Evolutionary conservation across 805 yeast species (phyloP), one percentile per base, ranked within the genome.

Genomic region (Torulaspora quercuum): DNA sequence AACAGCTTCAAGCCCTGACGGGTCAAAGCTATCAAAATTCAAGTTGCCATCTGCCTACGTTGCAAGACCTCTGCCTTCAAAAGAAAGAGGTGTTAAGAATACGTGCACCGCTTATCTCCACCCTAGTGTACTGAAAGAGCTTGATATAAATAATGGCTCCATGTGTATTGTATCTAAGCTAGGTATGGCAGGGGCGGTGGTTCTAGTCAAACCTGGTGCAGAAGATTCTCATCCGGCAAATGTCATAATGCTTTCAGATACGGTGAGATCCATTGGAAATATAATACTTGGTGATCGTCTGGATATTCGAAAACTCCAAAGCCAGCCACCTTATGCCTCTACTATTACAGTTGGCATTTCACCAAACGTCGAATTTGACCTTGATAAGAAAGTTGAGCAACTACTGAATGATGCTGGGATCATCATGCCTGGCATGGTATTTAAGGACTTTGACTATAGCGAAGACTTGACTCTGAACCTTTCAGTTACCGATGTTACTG

Each of bases 321-420:
- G 57, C 2, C 82, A 76, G 39, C 86, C 88, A 3, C 59, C 57
- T 3, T 66, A 61, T 39, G 74, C 75, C 0, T 45, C 57, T 2
- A 48, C 41, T 22, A 61, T 75, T 1, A 46, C 48, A 0, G 48
- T 74, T 5, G 69, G 69, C 2, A 37, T 47, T 11, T 21, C 44
- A 13, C 44, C 48, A 10, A 61, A 63, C 0, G 37, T 25, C 3
- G 45, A 44, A 5, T 43, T 60, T 2, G 29, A 21, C 2, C 29
- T 37, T 2, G 57, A 58, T 31, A 61, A 65, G 25, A 34, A 58
- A 0, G 48, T 76, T 7, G 72, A 64, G 33, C 69, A 71, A 25
- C 42, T 67, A 1, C 45, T 80, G 7, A 62, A 67, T 31, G 80
- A 79, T 16, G 63, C 72, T 19, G 88, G 89, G 0, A 52, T 84